Evolutionary conservation across 2,329 filamentous ascomycete genomes (phyloP), one percentile per base, ranked within the genome.

Genomic region (Cordyceps javanica): DNA sequence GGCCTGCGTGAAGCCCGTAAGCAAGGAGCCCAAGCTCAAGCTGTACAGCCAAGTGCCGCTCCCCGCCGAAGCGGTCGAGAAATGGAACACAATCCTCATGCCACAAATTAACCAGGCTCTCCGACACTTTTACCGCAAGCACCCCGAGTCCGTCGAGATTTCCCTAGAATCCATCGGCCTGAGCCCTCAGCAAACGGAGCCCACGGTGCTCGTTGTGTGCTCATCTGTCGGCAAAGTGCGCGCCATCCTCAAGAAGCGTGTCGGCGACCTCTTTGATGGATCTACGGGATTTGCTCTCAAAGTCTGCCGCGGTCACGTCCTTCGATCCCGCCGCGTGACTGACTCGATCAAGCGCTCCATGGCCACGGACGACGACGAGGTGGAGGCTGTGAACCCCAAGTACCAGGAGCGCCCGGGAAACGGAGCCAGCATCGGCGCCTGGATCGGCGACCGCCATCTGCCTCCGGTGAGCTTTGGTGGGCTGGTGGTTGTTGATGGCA

Each of bases 381-480:
- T 71, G 0, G 69, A 71, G 10, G 78, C 82, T 0, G 79, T 78
- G 34, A 96, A 95, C 66, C 85, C 85, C 1, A 85, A 85, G 59
- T 93, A 90, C 67, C 92, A 97, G 70, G 78, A 86, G 64, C 81
- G 82, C 23, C 93, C 93, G 1, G 73, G 83, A 0, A 96, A 92
- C 63, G 93, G 93, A 1, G 93, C 93, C 8, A 96, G 91, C 44
- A 97, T 97, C 59, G 93, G 93, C 7, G 92, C 92, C 0, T 97
- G 90, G 78, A 86, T 90, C 52, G 88, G 89, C 58, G 85, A 91
- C 62, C 86, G 89, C 45, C 93, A 97, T 67, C 77, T 97, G 3
- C 91, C 92, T 6, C 91, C 93, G 2, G 93, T 96, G 3, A 95
- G 91, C 32, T 91, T 96, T 63, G 93, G 93, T 13, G 93, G 93